phyloP scores from a whole-genome alignment of 148 eudicot genomes.

The Fagopyrum tataricum region DNA sequence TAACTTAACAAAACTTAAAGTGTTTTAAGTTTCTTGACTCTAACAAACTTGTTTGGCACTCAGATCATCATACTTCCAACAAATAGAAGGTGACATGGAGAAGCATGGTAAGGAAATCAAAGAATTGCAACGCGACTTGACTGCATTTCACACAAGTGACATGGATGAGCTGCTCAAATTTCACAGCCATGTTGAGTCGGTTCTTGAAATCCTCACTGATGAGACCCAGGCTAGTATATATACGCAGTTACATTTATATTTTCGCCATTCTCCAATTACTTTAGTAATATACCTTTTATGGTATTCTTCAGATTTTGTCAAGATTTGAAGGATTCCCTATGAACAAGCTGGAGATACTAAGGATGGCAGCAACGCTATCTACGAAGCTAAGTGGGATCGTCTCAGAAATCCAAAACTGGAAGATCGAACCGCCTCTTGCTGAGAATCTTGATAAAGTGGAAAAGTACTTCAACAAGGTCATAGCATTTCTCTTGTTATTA shows the following conservation, averaged over 20 bases:
- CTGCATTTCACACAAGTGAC: constrained; percentile 66
- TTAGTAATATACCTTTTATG: background rate
- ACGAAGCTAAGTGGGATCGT: constrained; percentile 56
- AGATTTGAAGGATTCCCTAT: constrained; percentile 81
- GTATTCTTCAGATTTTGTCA: constrained; percentile 51
- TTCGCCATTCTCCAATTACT: background rate
- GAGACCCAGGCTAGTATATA: constrained; percentile 64
- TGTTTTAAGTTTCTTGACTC: background rate
- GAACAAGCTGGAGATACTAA: constrained; percentile 77
- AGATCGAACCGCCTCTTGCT: constrained; percentile 52
- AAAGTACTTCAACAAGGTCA: constrained; percentile 83
- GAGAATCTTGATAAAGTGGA: constrained; percentile 74
- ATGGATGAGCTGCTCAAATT: constrained; percentile 83
- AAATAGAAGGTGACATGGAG: constrained; percentile 85
- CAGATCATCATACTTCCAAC: constrained; percentile 85
- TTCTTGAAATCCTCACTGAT: constrained; percentile 88
- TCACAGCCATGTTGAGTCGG: constrained; percentile 64
- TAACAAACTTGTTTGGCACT: background rate
- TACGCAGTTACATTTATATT: background rate
- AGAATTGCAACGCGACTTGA: constrained; percentile 51
- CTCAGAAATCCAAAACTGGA: constrained; percentile 64
- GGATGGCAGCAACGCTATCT: constrained; percentile 81
- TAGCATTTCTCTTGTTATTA: background rate
- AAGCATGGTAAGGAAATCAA: constrained; percentile 51
- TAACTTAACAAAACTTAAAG: background rate